phyloP scores from a whole-genome alignment of 2,329 filamentous ascomycete genomes.

The Leptographium radiaticola region DNA sequence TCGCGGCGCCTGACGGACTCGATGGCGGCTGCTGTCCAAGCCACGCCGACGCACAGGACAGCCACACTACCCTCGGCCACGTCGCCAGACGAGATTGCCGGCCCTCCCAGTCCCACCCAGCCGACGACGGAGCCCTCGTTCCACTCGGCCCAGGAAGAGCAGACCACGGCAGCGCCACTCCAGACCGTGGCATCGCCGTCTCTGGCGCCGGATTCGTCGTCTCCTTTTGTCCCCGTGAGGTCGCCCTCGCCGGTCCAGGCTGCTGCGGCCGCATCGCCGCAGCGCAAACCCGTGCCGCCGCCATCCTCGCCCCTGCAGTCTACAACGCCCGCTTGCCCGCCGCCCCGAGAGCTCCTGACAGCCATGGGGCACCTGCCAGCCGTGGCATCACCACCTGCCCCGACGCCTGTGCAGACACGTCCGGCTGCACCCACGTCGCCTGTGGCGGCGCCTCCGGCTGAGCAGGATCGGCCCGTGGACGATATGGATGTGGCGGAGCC shows the following conservation, averaged over 20 bases:
- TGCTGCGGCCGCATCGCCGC: constrained; percentile 6
- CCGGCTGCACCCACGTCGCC: constrained; percentile 6
- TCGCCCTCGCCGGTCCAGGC: constrained; percentile 11
- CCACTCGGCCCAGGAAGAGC: constrained; percentile 31
- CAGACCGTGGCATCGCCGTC: not conserved
- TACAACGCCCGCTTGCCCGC: constrained; percentile 10
- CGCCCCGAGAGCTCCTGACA: constrained; percentile 7
- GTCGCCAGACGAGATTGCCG: constrained; percentile 6
- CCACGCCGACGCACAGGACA: not conserved
- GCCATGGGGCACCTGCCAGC: constrained; percentile 2
- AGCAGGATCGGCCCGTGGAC: not conserved
- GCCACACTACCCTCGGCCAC: not conserved
- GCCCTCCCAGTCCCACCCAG: constrained; percentile 15
- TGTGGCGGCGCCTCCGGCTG: not conserved
- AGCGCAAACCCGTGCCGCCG: constrained; percentile 1
- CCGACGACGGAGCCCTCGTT: constrained; percentile 25
- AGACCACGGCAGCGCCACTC: constrained; percentile 15
- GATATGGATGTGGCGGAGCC: not conserved
- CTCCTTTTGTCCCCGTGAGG: constrained; percentile 7
- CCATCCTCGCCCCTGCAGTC: constrained; percentile 10
- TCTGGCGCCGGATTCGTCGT: constrained; percentile 4
- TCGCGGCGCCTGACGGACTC: not conserved
- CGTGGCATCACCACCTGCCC: not conserved
- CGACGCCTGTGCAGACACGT: not conserved
- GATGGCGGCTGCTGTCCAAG: not conserved